phyloP scores from a whole-genome alignment of 2,329 filamentous ascomycete genomes.

The Catunica adiposa region DNA sequence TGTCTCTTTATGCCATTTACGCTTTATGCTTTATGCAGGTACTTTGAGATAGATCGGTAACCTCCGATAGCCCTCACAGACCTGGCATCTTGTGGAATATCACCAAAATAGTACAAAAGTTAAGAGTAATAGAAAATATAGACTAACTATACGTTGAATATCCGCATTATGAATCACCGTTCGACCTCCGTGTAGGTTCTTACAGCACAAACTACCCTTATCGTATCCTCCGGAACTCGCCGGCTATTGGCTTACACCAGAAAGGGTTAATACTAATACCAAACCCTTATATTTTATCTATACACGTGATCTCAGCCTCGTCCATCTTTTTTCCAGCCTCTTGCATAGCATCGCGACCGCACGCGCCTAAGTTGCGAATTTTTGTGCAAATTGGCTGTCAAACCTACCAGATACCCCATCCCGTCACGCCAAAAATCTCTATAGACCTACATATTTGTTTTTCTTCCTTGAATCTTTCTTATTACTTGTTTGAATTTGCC shows the following conservation, averaged over 20 bases:
- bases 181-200: no score
- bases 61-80: no score
- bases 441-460: neutral
- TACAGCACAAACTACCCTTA: neutral
- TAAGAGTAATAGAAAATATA: neutral
- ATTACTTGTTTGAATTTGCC: neutral
- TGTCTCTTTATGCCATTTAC: neutral
- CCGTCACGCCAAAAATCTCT: neutral
- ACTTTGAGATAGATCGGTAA: no score
- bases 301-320: conserved; percentile 15
- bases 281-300: neutral
- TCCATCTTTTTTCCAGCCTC: conserved; percentile 9
- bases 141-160: neutral
- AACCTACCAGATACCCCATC: neutral
- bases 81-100: no score
- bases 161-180: neutral
- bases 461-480: neutral
- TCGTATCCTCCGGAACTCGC: neutral
- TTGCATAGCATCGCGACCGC: conserved; percentile 8
- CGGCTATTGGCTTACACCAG: neutral
- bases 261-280: neutral
- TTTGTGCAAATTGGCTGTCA: neutral
- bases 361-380: neutral
- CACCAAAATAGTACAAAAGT: no score
- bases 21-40: no score